Conservation (phyloP, 345 rosid species). For the Eucalyptus pauciflora region DNA sequence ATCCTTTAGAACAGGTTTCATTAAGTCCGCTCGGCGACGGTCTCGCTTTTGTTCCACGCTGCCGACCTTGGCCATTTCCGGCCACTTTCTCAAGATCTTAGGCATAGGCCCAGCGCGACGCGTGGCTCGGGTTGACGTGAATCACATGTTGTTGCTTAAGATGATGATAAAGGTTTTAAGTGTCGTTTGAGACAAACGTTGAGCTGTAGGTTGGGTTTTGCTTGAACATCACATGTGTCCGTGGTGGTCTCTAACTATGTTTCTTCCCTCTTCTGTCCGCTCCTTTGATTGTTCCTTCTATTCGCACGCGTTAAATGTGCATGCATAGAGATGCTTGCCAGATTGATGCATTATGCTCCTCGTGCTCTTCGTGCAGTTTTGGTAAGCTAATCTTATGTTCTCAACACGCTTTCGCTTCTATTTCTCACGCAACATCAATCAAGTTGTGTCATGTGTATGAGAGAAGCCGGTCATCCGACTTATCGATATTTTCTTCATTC, state of each 20-base stretch:
- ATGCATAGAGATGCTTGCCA: not conserved
- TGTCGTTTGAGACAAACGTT: not conserved
- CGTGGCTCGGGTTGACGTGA: not conserved
- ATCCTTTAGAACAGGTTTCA: not conserved
- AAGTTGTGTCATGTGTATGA: not conserved
- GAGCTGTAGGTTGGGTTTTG: not conserved
- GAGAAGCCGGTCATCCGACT: not conserved
- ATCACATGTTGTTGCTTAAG: not conserved
- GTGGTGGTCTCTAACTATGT: not conserved
- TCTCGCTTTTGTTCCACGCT: not conserved
- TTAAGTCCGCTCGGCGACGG: not conserved
- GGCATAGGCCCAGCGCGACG: not conserved
- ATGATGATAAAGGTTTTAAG: not conserved
- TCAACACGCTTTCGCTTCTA: not conserved
- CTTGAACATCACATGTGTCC: not conserved
- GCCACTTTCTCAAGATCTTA: not conserved
- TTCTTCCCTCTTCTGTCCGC: not conserved
- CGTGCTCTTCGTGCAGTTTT: not conserved
- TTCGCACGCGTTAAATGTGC: not conserved
- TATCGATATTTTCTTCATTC: not conserved
- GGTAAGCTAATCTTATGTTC: not conserved
- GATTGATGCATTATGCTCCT: not conserved
- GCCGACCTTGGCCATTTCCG: not conserved
- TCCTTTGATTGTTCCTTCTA: not conserved
- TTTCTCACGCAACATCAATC: not conserved